Evolutionary conservation across 371 early-diverging fungal genomes (phyloP), one percentile per base, ranked within the genome.

Genomic region (Thermomucor indicae-seudaticae): DNA sequence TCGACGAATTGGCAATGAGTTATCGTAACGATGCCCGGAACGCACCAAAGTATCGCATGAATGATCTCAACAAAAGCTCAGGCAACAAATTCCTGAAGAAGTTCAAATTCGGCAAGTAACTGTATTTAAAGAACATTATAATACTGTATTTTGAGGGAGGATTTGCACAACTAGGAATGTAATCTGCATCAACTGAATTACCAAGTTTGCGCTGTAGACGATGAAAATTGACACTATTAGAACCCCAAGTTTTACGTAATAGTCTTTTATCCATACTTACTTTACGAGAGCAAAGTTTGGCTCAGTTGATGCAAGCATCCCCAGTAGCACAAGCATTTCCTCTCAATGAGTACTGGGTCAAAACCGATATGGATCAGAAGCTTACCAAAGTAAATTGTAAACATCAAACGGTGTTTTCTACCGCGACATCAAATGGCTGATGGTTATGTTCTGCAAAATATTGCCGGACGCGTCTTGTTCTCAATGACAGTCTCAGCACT

Each of bases 31-130:
- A 74, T 57, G 64, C 65, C 11, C 47, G 43, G n/a, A 65, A 56
- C 45, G 75, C 71, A 29, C 68, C 71, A 17, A 60, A 62, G 27
- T 70, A 70, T 44, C 75, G 68, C 14, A 49, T 74, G 47, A 50
- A 51, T n/a, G 53, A 61, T 42, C 27, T 70, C 12, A 60, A 60
- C 12, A 58, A 39, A 24, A 22, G 29, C 4, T 45, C 46, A 6
- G 58, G 58, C 23, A 58, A 58, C 53, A 58, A 65, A 29, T 56
- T 55, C 23, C 29, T 61, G 16, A 58, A 58, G 22, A 62, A 54
- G 37, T 60, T 59, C 42, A 53, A 53, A 32, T 56, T 64, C 40
- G 64, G 64, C 7, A 59, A 59, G 50, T 55, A 58, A 44, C 40
- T 22, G 37, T 27, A 47, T 49, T 25, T 6, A 12, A 50, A 49